Base-by-base conservation (phyloP, 352 stramenopile species). In the Pilasporangium apinafurcum region DNA sequence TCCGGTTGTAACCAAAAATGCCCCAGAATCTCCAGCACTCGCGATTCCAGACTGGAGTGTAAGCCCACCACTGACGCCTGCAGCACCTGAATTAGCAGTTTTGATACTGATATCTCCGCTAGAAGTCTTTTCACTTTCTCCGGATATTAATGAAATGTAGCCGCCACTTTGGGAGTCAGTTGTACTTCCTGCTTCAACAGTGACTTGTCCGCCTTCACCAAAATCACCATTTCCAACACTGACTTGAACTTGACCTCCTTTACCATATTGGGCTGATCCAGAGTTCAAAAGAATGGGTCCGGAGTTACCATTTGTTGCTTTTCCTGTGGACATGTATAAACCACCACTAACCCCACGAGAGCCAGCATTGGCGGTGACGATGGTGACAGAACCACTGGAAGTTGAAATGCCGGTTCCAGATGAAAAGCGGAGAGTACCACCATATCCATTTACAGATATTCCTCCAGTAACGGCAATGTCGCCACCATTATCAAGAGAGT, bases 401-500 rank as follows among this genome's bases (percentile, higher is more conserved):
- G 60, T 72, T 22, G 59, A 63, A 38, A 69, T 61, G 13, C 81
- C 76, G 9, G 57, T 48, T 14, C 81, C 81, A 52, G 57, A 66
- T 9, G 43, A 51, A 37, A 90, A 34, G 9, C 53, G 37, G 16
- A 92, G 10, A 17, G 78, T 65, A 29, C 80, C 80, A 38, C 78
- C 72, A 43, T 83, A 87, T 3, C 78, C 81, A 46, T 51, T 86
- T 34, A 64, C 77, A 44, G 47, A 64, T 28, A 44, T 73, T 58
- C 92, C 94, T 26, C 85, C 89, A 27, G 56, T 53, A n/a, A 96
- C 21, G 22, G 47, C 62, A 35, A 97, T 65, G 38, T 75, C 69
- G 28, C 87, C 92, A 17, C 90, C 92, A 52, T 96, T 93, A 54
- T 98, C 86, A 47, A 91, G 66, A 2, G 64, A 53, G 35, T 89